These are phyloP conservation scores for Candida hispaniensis DNA, from an alignment of 805 yeast genomes.

Conservation along the genomic window DNA sequence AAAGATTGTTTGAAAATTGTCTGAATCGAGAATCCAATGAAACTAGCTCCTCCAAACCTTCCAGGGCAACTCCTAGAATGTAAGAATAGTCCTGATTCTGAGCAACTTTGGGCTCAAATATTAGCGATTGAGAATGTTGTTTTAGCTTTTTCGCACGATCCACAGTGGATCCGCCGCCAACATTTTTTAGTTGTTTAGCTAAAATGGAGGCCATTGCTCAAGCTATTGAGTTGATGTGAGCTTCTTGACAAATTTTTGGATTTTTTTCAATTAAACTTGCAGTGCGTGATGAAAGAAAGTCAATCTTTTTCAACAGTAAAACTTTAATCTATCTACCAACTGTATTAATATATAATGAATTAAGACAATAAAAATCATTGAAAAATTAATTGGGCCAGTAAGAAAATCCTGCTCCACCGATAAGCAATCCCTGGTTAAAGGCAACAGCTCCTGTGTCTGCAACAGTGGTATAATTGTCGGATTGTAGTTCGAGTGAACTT, in stretches of 20 bases:
- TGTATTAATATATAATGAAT: no score
- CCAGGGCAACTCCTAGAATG: slow-evolving; percentile 58
- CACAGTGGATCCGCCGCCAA: slow-evolving; percentile 24
- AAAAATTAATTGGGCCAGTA: no score
- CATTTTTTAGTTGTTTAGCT: slow-evolving; percentile 12
- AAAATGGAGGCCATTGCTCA: no score
- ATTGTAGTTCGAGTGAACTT: slow-evolving; percentile 26
- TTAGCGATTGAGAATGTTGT: slow-evolving; percentile 77
- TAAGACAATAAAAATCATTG: no score
- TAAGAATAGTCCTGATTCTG: slow-evolving; percentile 90
- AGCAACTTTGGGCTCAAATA: slow-evolving; percentile 78
- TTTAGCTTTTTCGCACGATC: slow-evolving; percentile 82
- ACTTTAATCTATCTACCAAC: no score
- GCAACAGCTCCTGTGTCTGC: slow-evolving; percentile 76
- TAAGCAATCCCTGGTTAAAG: slow-evolving; percentile 30
- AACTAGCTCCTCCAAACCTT: slow-evolving; percentile 64
- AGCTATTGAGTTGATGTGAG: no score
- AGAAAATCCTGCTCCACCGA: slow-evolving; percentile 83
- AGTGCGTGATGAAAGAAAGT: no score
- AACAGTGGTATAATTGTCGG: slow-evolving; percentile 57
- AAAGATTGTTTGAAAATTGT: slow-evolving; percentile 59
- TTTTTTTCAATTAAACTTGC: no score
- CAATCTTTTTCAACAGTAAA: no score
- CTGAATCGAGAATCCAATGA: slow-evolving; percentile 65
- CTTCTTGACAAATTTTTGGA: no score